These are phyloP conservation scores for Lepidopterella palustris DNA, from an alignment of 495 filamentous ascomycete species.

Conservation along the genomic window DNA sequence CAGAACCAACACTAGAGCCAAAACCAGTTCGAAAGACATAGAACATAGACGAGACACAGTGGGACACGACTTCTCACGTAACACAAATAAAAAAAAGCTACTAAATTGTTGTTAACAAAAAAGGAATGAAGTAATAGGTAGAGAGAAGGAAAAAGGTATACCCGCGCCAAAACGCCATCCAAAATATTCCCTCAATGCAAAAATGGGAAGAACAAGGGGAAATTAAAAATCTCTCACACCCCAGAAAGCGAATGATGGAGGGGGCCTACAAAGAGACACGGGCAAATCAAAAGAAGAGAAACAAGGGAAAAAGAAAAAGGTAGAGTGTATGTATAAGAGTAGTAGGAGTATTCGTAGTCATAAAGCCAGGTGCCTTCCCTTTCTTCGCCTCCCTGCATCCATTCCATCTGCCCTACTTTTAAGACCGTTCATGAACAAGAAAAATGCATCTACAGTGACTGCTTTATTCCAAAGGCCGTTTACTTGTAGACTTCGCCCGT, in stretches of 20 bases:
- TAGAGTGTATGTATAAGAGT: conserved; percentile 5
- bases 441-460: neutral
- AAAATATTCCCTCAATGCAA: neutral
- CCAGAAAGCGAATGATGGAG: conserved; percentile 17
- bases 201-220: neutral
- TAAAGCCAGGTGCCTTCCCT: neutral
- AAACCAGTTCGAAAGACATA: neutral
- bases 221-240: neutral
- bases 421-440: neutral
- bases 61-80: too few relatives aligned
- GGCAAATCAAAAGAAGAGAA: neutral
- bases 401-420: too few relatives aligned
- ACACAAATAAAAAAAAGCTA: too few relatives aligned
- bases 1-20: too few relatives aligned
- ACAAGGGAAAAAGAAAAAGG: neutral
- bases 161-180: neutral
- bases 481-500: too few relatives aligned
- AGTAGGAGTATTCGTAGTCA: neutral
- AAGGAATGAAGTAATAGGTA: too few relatives aligned
- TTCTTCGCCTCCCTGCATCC: neutral
- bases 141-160: neutral
- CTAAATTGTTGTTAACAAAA: too few relatives aligned
- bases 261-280: conserved; percentile 8
- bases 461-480: too few relatives aligned
- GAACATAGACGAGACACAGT: neutral